Evolutionary conservation across 805 yeast genomes (phyloP), one percentile per base, ranked within the genome.

Genomic region (Teunomyces tritomae): DNA sequence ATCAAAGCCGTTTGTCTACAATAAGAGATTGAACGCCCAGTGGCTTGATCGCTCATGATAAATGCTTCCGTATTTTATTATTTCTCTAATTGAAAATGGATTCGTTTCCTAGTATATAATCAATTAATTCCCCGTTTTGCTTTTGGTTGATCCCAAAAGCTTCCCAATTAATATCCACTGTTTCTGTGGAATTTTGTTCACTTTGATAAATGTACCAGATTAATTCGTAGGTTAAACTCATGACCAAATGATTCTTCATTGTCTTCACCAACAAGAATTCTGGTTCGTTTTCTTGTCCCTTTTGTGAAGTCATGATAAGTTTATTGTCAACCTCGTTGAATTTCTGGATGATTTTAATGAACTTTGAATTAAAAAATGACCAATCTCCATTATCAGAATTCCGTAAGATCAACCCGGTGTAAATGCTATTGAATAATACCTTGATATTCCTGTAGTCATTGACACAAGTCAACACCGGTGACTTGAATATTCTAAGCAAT

Each of bases 1-100:
- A n/a, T 63, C 82, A 28, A 77, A 75, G 42, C 90, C 91, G 16
- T 68, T 80, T 65, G 87, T 82, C 1, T 64, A 66, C 29, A 65
- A 71, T 8, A 85, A 78, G 54, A 80, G 73, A 53, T 62, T 87
- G 46, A 78, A 78, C 51, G 65, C 68, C 28, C 59, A 64, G 29
- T 86, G 91, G 90, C 51, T 78, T 11, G 68, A 67, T 27, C 47
- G 34, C 24, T 35, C 37, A 40, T 17, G 10, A 39, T 17, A 37
- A 39, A 17, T 14, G 28, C n/a, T 39, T 41, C 20, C 28, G 24
- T 28, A 27, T 40, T 42, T 16, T 37, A 29, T 47, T 40, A 35
- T 28, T 20, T 32, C 39, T 39, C 44, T 48, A 56, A 35, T 43
- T 49, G 45, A 59, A 58, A 34, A 63, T 61, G 14, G 63, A 58